Base-by-base conservation (phyloP, 1,284 basidiomycete genomes). In the Irpex lacteus region DNA sequence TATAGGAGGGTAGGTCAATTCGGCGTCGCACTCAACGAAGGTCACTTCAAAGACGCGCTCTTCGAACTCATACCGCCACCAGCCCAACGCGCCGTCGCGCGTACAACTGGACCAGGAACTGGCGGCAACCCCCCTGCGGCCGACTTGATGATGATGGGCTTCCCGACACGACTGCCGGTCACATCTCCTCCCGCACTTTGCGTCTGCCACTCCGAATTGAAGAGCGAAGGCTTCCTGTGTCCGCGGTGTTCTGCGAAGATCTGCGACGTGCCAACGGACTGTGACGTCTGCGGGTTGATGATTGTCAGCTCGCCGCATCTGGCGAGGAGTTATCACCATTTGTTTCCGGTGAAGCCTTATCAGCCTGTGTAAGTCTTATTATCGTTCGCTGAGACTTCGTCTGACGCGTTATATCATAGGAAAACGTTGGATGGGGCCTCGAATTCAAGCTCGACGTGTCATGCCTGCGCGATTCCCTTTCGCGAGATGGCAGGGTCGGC, bases 111-210 rank as follows among this genome's bases (percentile, higher is more conserved):
- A 1, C 81, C 80, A 19, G 74, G 78, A 13, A 70, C 73, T 44
- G 76, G 80, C 9, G 52, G 15, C 3, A 89, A 90, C 61, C 26
- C 26, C 4, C 86, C 87, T 13, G 86, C 88, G 0, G 91, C 93
- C 0, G 96, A 99, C 76, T 80, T 99, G 49, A 96, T 99, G 89
- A 91, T 98, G 82, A 99, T 99, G 96, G 97, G 97, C 3, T 99
- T 99, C 76, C 98, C 95, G 0, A 94, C 91, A 15, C 88, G 95
- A 54, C 80, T 98, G n/a, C 92, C 93, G 0, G 90, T 90, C 68
- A 86, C 91, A 0, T 90, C 93, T 0, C 88, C 91, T 18, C 88
- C 91, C 7, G 90, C 90, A 59, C 82, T 98, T 19, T 99, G 97
- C 73, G 94, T 91, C 1, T 99, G 97, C 74, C 97, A 99, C 75